Evolutionary conservation across 1,139 yeast species (phyloP).

Genomic region (Williopsis jadinii): DNA sequence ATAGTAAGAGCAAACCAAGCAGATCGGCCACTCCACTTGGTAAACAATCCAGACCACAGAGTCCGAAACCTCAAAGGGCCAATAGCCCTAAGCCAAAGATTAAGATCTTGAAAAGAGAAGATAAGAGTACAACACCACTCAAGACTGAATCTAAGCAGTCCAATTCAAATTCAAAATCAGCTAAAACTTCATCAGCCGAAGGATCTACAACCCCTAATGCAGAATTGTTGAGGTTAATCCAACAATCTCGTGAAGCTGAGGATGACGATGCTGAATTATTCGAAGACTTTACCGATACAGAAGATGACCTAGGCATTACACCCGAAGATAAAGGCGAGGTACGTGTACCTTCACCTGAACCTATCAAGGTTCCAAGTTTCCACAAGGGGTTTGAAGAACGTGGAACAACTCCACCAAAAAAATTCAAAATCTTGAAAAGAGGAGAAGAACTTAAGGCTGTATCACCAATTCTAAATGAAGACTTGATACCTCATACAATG

Average conservation of each 20-base stretch:
- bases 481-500: background rate
- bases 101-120: conserved; percentile 15
- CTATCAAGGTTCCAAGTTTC: conserved; percentile 2
- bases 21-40: no score
- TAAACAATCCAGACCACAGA: no score
- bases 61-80: no score
- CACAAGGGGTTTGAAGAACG: background rate
- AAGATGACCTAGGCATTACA: conserved; percentile 12
- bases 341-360: background rate
- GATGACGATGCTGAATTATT: conserved; percentile 15
- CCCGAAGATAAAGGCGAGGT: background rate
- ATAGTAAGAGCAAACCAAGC: no score
- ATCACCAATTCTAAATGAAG: background rate
- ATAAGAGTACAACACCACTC: background rate
- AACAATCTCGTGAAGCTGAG: conserved; percentile 8
- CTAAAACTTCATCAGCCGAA: background rate
- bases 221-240: conserved; percentile 16
- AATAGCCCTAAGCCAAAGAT: conserved; percentile 10
- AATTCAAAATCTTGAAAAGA: conserved; percentile 20
- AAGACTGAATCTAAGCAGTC: background rate
- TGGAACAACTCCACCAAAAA: conserved; percentile 1
- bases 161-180: background rate
- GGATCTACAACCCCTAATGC: conserved; percentile 12
- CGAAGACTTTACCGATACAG: conserved; percentile 17
- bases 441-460: conserved; percentile 20